A percentile compares a stretch with the other conserved stretches of the same genome.
Conservation (phyloP, 2,329 filamentous ascomycete species). For the Colletotrichum cereale region DNA sequence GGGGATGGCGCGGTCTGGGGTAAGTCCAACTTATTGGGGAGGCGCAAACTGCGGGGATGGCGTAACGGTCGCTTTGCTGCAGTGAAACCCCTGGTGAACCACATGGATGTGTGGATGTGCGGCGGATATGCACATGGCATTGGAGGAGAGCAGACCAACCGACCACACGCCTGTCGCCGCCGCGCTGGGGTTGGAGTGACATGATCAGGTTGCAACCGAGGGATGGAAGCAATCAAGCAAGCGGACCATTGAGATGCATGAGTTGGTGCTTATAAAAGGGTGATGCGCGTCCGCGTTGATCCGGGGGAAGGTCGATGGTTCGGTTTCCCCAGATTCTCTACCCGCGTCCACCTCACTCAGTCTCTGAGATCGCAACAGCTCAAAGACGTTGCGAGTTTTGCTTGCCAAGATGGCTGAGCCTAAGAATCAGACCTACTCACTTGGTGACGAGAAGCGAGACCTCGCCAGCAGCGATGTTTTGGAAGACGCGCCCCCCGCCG, state of each 20-base stretch:
- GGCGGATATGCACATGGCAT: not conserved
- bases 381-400: not conserved
- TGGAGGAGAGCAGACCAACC: not conserved
- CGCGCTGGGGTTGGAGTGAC: constrained; percentile 5
- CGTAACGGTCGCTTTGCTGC: constrained; percentile 5
- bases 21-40: constrained; percentile 4
- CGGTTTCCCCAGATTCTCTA: not conserved
- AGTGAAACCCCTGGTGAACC: not conserved
- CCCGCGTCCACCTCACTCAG: not conserved
- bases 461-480: constrained; percentile 6
- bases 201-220: constrained; percentile 13
- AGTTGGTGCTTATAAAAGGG: constrained; percentile 23
- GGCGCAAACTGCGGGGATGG: constrained; percentile 26
- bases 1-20: constrained; percentile 32
- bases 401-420: constrained; percentile 28
- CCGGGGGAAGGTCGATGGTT: not conserved
- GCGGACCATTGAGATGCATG: constrained; percentile 10
- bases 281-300: constrained; percentile 3
- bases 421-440: not conserved
- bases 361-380: not conserved
- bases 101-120: constrained; percentile 22
- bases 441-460: constrained; percentile 19
- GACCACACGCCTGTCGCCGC: not conserved
- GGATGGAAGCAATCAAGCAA: not conserved
- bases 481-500: constrained; percentile 20